Evolutionary conservation across 495 filamentous ascomycete species (phyloP), one percentile per base, ranked within the genome.

Genomic region (Tuber borchii): DNA sequence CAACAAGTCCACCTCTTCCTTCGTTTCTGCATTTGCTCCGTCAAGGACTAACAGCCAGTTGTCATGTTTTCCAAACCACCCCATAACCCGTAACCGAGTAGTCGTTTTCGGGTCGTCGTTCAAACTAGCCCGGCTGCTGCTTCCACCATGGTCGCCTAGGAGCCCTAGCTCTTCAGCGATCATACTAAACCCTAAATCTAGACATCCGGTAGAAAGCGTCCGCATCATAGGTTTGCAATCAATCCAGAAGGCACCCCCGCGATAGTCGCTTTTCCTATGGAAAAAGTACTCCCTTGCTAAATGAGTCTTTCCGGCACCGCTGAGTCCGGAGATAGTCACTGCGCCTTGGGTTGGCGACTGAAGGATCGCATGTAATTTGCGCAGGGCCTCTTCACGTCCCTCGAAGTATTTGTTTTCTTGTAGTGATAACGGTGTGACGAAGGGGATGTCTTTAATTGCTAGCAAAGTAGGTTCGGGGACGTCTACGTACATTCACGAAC

Each of bases 251-350:
- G 94, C 87, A 9, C 93, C 93, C 2, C 91, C 93, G 0, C 87
- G 88, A 78, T 90, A 95, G 79, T 89, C 86, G 16, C 87, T 86
- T 31, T 86, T 87, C 74, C 92, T 88, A 39, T 86, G 84, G 73
- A 92, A 93, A 71, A 94, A 91, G 79, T 94, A 95, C 83, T 95
- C 88, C 10, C 93, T 87, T 46, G 91, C 92, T n/a, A 95, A 85
- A 82, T 94, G 92, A 0, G 91, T 91, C 83, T 95, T 95, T 34
- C 93, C 93, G 1, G 89, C 89, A 20, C 93, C 93, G n/a, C 92
- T 89, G 44, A 92, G 88, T 69, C 90, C 90, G 77, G 89, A 88
- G 48, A 95, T 88, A 12, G 93, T 84, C 8, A 93, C 91, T 20
- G 89, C 90, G 34, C 92, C 86, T 78, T 87, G 87, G 77, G 89